Evolutionary conservation across 1,139 yeast species (phyloP), one percentile per base, ranked within the genome.

Genomic region (Hemisphaericaspora subhashii): DNA sequence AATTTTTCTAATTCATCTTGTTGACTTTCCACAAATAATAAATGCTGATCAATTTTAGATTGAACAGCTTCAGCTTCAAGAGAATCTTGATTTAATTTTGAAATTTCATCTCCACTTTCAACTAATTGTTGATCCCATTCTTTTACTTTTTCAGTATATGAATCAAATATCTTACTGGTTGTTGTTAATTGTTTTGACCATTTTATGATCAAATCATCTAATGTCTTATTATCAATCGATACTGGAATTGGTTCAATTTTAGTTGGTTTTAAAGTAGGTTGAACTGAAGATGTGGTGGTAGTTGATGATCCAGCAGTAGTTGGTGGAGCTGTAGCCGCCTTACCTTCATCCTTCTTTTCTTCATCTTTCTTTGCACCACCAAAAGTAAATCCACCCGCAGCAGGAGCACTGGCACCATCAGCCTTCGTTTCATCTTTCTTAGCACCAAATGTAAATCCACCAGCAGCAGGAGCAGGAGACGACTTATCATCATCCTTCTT

Each of bases 191-290:
- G 95, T 42, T 81, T 79, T 1, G 97, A 86, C 99, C 98, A 94
- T 62, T 86, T 89, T 23, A 89, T 79, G 37, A 94, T 86, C 47
- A 92, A 75, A 58, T 92, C 98, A 54, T 92, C 98, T 58, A 94
- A 71, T 1, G 96, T 88, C 58, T 88, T 88, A 64, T 92, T 92
- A 52, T 86, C 89, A 36, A 94, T 74, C 8, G 95, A 84, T 3
- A 88, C 79, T 20, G 89, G 86, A 37, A 79, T 73, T 12, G 88
- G 83, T 48, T 79, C 81, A 17, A 82, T 72, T 36, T 69, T 73
- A 29, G 75, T 71, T 18, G 72, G 74, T 52, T 66, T 76, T 54
- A 48, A 65, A 33, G 51, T 59, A 17, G 66, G 64, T 36, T 54
- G 60, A 10, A 57, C 36, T 14, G 43, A 35, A n/a, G 55, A 47